Conservation (phyloP, 2,329 filamentous ascomycete genomes). For the Rachicladosporium sp. region DNA sequence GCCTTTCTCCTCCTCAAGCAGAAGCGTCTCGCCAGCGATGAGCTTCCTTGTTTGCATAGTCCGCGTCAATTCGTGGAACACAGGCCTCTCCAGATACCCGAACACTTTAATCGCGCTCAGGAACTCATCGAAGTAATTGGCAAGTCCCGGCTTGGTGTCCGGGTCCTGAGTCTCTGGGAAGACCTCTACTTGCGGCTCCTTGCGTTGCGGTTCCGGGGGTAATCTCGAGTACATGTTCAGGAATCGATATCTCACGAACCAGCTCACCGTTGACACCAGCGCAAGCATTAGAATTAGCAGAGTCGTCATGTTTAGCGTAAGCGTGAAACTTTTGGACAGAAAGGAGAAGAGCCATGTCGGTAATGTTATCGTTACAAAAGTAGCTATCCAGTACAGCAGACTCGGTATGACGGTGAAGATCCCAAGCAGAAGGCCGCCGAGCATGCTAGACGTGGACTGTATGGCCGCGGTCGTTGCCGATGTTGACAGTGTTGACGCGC, state of each 20-base stretch:
- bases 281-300: slow-evolving; percentile 70
- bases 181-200: slow-evolving; percentile 88
- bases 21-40: slow-evolving; percentile 87
- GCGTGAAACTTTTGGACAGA: slow-evolving; percentile 84
- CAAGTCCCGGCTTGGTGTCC: slow-evolving; percentile 76
- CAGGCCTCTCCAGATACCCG: slow-evolving; percentile 87
- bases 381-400: slow-evolving; percentile 64
- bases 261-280: slow-evolving; percentile 74
- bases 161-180: slow-evolving; percentile 89
- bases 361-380: slow-evolving; percentile 75
- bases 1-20: slow-evolving; percentile 93
- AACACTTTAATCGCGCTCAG: slow-evolving; percentile 98
- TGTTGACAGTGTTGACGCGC: too few species aligned
- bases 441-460: slow-evolving; percentile 16
- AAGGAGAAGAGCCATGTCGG: slow-evolving; percentile 82
- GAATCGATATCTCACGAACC: slow-evolving; percentile 90
- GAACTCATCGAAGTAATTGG: slow-evolving; percentile 97
- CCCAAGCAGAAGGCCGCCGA: slow-evolving; percentile 20
- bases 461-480: too few species aligned
- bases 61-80: slow-evolving; percentile 92
- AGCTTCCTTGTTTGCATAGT: slow-evolving; percentile 98
- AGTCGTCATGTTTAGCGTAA: slow-evolving; percentile 98
- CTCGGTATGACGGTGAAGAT: slow-evolving; percentile 39
- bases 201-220: slow-evolving; percentile 89
- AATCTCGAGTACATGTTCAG: slow-evolving; percentile 94